Conservation (phyloP, 805 yeast genomes). For the Candida hungchunana region DNA sequence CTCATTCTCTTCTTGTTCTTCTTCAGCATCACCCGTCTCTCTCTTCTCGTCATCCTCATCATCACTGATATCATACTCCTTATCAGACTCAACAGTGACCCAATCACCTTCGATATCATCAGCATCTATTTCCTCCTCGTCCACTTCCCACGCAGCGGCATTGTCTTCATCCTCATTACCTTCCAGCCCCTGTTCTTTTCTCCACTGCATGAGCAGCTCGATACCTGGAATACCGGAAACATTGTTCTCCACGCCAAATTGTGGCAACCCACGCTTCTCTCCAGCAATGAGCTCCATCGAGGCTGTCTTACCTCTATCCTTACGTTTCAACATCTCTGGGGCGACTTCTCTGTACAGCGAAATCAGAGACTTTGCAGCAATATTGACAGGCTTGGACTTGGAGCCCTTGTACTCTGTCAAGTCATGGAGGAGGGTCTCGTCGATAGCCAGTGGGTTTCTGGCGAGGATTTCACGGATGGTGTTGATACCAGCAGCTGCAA, state of each 20-base stretch:
- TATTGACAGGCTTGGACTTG: constrained; percentile 87
- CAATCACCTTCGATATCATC: constrained; percentile 83
- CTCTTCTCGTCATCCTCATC: constrained; percentile 35
- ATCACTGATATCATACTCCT: constrained; percentile 60
- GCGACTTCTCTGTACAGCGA: constrained; percentile 89
- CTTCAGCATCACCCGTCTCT: constrained; percentile 41
- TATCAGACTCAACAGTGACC: constrained; percentile 81
- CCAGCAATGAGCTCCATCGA: constrained; percentile 72
- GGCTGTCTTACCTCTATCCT: constrained; percentile 92
- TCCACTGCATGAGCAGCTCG: constrained; percentile 87
- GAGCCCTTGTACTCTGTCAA: constrained; percentile 87
- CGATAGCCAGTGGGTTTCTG: constrained; percentile 94
- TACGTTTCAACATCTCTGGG: constrained; percentile 87
- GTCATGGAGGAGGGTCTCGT: constrained; percentile 82
- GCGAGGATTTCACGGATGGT: constrained; percentile 90
- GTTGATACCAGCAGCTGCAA: constrained; percentile 96
- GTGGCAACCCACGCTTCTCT: constrained; percentile 48
- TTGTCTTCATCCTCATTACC: constrained; percentile 58
- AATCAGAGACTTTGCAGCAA: constrained; percentile 88
- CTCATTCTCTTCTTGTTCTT: constrained; percentile 42
- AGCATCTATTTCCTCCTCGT: constrained; percentile 43
- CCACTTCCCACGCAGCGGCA: constrained; percentile 56
- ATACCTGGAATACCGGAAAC: constrained; percentile 84
- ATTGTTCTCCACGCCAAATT: constrained; percentile 70
- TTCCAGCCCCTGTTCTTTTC: constrained; percentile 50